phyloP scores from a whole-genome alignment of 495 filamentous ascomycete species.

The Xylaria cubensis region DNA sequence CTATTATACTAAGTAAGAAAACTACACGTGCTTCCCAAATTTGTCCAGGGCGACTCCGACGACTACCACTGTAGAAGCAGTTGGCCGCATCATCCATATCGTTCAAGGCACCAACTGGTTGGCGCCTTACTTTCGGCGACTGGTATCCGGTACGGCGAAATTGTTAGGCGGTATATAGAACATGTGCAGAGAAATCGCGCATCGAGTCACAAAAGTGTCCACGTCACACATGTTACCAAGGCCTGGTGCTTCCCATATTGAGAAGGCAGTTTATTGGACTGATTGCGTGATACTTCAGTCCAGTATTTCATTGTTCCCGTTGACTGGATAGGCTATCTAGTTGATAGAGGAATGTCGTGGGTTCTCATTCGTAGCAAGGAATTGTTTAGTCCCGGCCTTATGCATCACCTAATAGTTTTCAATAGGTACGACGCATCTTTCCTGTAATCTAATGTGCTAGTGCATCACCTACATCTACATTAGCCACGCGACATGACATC shows the following conservation, averaged over 20 bases:
- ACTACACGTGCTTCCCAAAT: too few species aligned
- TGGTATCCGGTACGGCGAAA: not conserved
- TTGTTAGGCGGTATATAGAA: not conserved
- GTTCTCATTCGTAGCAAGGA: not conserved
- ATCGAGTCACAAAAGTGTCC: not conserved
- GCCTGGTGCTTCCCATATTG: not conserved
- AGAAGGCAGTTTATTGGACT: not conserved
- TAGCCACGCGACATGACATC: not conserved
- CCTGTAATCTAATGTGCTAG: not conserved
- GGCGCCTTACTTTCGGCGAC: not conserved
- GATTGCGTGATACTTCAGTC: not conserved
- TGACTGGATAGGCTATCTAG: not conserved
- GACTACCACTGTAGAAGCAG: too few species aligned
- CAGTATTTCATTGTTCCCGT: not conserved
- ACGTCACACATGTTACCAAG: not conserved
- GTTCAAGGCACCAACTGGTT: not conserved
- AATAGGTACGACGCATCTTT: not conserved
- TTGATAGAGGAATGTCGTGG: not conserved
- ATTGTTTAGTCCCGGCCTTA: not conserved
- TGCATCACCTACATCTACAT: not conserved
- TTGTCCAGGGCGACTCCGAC: too few species aligned
- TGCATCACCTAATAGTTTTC: not conserved
- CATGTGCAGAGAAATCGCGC: not conserved
- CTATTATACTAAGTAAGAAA: too few species aligned
- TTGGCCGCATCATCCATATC: too few species aligned